A percentile compares a stretch with the other conserved stretches of the same genome.
Conservation (phyloP, 805 yeast species). For the Lipomyces kockii region DNA sequence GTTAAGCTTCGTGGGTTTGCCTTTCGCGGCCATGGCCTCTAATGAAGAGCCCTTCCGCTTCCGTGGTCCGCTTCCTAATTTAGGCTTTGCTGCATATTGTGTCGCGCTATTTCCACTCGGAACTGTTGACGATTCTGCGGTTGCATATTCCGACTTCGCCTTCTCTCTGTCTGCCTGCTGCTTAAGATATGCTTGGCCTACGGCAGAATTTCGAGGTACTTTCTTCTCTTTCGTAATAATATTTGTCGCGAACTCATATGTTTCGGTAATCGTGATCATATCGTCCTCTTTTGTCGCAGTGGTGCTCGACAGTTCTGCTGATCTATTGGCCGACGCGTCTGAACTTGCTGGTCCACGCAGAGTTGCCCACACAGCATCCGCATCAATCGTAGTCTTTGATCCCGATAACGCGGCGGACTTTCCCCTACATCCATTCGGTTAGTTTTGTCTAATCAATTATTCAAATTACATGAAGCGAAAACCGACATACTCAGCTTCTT, state of each 20-base stretch:
- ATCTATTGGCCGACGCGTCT: not conserved
- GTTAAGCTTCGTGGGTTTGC: conserved; percentile 73
- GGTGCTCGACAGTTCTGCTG: not conserved
- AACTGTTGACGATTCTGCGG: conserved; percentile 2
- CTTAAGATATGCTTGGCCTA: conserved; percentile 80
- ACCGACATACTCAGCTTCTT: conserved; percentile 20
- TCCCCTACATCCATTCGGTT: conserved; percentile 3
- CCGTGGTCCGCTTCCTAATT: conserved; percentile 3
- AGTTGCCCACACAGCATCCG: conserved; percentile 36
- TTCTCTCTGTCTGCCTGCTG: conserved; percentile 35
- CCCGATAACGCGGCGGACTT: conserved; percentile 1
- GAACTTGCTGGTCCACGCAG: conserved; percentile 19
- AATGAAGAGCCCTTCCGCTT: conserved; percentile 30
- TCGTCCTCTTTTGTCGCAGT: conserved; percentile 46
- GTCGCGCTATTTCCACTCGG: conserved; percentile 24
- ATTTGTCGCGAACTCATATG: conserved; percentile 90
- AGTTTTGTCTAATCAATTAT: not conserved
- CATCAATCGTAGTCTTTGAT: conserved; percentile 32
- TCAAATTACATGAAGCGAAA: not conserved
- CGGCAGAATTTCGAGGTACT: conserved; percentile 80
- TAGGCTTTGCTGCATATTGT: conserved; percentile 36
- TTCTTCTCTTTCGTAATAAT: conserved; percentile 73
- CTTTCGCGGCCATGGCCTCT: conserved; percentile 35
- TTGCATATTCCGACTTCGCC: not conserved
- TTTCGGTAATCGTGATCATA: conserved; percentile 70